These are phyloP conservation scores for Pythium brachiatum DNA, from an alignment of 352 stramenopile species.

Conservation along the genomic window DNA sequence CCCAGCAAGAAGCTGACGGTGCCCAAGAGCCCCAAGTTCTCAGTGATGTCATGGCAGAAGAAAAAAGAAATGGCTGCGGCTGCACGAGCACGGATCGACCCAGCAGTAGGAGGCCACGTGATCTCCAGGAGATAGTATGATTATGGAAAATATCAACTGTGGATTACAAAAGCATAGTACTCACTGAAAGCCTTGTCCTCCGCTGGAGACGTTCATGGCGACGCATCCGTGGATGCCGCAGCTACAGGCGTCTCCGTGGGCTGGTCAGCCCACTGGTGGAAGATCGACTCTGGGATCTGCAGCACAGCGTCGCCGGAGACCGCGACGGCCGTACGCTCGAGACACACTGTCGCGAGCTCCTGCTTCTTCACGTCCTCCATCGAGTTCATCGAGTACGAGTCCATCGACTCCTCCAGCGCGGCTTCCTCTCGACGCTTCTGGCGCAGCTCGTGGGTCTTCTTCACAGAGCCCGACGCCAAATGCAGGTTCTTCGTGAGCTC, in stretches of 20 bases:
- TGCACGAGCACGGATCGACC: neutral
- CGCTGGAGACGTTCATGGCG: neutral
- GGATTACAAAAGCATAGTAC: neutral
- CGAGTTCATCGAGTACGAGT: conserved; percentile 51
- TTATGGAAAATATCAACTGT: neutral
- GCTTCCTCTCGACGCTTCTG: conserved; percentile 35
- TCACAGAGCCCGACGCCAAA: conserved; percentile 38
- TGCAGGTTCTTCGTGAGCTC: conserved; percentile 65
- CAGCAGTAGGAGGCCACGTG: neutral
- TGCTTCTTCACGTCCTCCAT: conserved; percentile 71
- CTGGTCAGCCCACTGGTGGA: conserved; percentile 53
- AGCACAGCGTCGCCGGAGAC: conserved; percentile 72
- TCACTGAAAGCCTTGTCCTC: too few species aligned
- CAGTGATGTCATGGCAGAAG: conserved; percentile 86
- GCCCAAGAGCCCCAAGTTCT: conserved; percentile 79
- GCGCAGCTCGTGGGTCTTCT: conserved; percentile 63
- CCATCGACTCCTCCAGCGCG: conserved; percentile 19
- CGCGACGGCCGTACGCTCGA: conserved; percentile 66
- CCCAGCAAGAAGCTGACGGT: conserved; percentile 59
- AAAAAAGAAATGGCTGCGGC: conserved; percentile 28
- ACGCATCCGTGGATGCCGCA: neutral
- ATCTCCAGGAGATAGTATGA: conserved; percentile 5
- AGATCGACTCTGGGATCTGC: conserved; percentile 65
- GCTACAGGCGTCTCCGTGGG: neutral
- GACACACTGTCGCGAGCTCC: conserved; percentile 58